Conservation (phyloP, 768 basidiomycete genomes). For the Auricularia cornea region DNA sequence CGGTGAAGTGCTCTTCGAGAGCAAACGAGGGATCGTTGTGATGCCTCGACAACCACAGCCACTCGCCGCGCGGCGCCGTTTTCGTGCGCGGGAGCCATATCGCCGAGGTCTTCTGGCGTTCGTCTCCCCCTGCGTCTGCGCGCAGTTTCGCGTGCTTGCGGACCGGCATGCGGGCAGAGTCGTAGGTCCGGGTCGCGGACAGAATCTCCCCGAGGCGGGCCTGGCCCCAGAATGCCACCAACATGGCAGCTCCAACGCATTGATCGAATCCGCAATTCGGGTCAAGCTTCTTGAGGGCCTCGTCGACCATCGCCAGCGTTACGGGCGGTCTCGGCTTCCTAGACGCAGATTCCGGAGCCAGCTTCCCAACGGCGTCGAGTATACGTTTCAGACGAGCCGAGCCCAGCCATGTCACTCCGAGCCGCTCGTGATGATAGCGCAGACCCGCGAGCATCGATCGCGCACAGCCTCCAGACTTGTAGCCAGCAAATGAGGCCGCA, state of each 20-base stretch:
- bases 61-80: background rate
- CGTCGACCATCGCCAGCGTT: slow-evolving; percentile 24
- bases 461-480: background rate
- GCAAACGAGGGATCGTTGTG: background rate
- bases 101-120: background rate
- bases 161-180: background rate
- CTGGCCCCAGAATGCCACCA: slow-evolving; percentile 31
- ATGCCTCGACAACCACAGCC: background rate
- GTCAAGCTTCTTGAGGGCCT: slow-evolving; percentile 16
- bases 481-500: background rate
- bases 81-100: background rate
- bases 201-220: slow-evolving; percentile 31
- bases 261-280: slow-evolving; percentile 30
- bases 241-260: slow-evolving; percentile 26
- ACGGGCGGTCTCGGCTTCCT: slow-evolving; percentile 21
- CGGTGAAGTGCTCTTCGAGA: background rate
- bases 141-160: background rate
- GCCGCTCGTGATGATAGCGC: background rate
- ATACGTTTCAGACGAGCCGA: background rate
- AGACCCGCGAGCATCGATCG: background rate
- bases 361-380: background rate
- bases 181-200: background rate
- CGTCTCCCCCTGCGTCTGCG: background rate
- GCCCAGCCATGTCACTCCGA: background rate
- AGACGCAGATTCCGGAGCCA: background rate